phyloP scores from a whole-genome alignment of 495 filamentous ascomycete genomes.

The Penicillium herquei region DNA sequence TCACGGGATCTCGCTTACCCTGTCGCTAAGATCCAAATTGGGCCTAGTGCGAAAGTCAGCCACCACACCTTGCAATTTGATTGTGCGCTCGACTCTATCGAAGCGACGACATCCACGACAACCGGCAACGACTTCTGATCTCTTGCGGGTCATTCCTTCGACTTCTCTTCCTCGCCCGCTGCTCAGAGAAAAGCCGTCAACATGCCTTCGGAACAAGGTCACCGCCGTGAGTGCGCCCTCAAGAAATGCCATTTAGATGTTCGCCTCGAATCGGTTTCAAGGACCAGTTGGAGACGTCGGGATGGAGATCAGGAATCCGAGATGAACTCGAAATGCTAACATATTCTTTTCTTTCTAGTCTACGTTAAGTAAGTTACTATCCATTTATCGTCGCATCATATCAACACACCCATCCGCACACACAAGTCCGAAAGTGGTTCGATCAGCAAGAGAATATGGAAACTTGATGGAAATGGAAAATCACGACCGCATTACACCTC shows the following conservation, averaged over 20 bases:
- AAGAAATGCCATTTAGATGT: conserved; percentile 9
- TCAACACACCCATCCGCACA: conserved; percentile 14
- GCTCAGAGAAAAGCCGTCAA: conserved; percentile 55
- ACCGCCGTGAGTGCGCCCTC: conserved; percentile 68
- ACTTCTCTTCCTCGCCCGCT: conserved; percentile 50
- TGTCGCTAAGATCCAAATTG: conserved; percentile 41
- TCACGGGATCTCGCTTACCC: conserved; percentile 47
- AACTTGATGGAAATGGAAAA: conserved; percentile 9
- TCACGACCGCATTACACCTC: conserved; percentile 4
- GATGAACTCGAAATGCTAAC: conserved; percentile 33
- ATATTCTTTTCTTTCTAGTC: conserved; percentile 52
- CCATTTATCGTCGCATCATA: conserved; percentile 19
- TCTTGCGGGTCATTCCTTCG: conserved; percentile 51
- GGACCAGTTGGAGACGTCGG: conserved; percentile 11
- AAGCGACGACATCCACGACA: conserved; percentile 53
- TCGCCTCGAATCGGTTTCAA: conserved; percentile 4
- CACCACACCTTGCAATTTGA: conserved; percentile 46
- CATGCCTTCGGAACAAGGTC: conserved; percentile 81
- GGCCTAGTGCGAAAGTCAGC: conserved; percentile 40
- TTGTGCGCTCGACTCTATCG: conserved; percentile 45
- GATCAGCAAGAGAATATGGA: conserved; percentile 7
- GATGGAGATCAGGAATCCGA: conserved; percentile 9
- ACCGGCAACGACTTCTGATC: conserved; percentile 47
- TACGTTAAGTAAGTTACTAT: conserved; percentile 83
- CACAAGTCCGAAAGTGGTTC: conserved; percentile 12